phyloP scores from a whole-genome alignment of 176 grass and related monocot genomes.

The Oryza glumipatula region DNA sequence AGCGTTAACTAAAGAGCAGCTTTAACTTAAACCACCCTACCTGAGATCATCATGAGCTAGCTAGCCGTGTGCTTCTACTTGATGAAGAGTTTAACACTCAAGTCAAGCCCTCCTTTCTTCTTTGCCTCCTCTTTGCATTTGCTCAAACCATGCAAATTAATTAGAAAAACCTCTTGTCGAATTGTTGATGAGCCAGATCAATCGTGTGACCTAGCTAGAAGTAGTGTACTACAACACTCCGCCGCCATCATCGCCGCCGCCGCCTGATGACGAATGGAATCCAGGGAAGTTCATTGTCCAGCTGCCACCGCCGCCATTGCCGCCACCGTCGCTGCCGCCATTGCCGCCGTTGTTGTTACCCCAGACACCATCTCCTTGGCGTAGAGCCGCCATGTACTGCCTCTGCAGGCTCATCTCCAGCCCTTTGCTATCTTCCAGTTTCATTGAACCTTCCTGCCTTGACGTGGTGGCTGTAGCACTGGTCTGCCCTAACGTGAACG shows the following conservation, averaged over 20 bases:
- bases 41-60: slow-evolving; percentile 51
- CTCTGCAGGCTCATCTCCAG: slow-evolving; percentile 55
- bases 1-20: slow-evolving; percentile 43
- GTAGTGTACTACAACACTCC: slow-evolving; percentile 42
- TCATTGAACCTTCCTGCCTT: slow-evolving; percentile 55
- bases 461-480: neutral
- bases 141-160: slow-evolving; percentile 17
- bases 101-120: slow-evolving; percentile 18
- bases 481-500: slow-evolving; percentile 53
- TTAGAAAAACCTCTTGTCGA: neutral
- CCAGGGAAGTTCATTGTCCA: slow-evolving; percentile 70
- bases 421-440: slow-evolving; percentile 48
- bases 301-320: slow-evolving; percentile 34
- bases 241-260: slow-evolving; percentile 16
- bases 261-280: slow-evolving; percentile 65
- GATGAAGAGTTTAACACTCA: slow-evolving; percentile 38
- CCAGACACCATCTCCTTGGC: slow-evolving; percentile 58
- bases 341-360: slow-evolving; percentile 29
- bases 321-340: slow-evolving; percentile 9
- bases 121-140: slow-evolving; percentile 13
- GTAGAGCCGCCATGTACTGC: slow-evolving; percentile 55
- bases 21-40: slow-evolving; percentile 54
- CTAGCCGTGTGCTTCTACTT: slow-evolving; percentile 27
- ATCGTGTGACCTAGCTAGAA: neutral
- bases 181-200: neutral